Evolutionary conservation across 1,139 yeast genomes (phyloP).

Genomic region (Diutina sp.): DNA sequence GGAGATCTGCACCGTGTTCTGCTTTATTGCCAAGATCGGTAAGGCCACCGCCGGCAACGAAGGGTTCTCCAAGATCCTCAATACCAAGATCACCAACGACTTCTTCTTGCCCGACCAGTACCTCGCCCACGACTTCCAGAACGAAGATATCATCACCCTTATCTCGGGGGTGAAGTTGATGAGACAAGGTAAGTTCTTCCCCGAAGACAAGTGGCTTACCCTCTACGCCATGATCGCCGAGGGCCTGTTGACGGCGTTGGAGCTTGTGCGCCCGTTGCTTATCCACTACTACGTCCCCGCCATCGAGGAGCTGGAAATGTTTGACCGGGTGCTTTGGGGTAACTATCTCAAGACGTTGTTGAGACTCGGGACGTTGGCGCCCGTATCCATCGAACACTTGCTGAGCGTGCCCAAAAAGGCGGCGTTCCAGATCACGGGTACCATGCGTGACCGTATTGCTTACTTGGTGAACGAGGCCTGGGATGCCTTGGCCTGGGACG

Average conservation of each 20-base stretch:
- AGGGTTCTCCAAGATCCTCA: slow-evolving; percentile 22
- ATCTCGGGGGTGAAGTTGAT: slow-evolving; percentile 46
- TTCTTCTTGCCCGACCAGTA: slow-evolving; percentile 21
- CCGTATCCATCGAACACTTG: slow-evolving; percentile 50
- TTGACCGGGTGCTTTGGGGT: slow-evolving; percentile 53
- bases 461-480: slow-evolving; percentile 47
- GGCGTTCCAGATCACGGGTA: slow-evolving; percentile 50
- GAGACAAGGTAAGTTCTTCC: slow-evolving; percentile 48
- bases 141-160: slow-evolving; percentile 32
- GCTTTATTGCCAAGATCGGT: slow-evolving; percentile 43
- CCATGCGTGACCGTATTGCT: slow-evolving; percentile 51
- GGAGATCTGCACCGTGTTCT: slow-evolving; percentile 52
- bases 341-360: slow-evolving; percentile 48
- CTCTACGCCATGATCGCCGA: slow-evolving; percentile 49
- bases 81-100: slow-evolving; percentile 15
- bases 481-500: slow-evolving; percentile 65
- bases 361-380: slow-evolving; percentile 38
- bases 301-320: slow-evolving; percentile 31
- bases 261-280: slow-evolving; percentile 43
- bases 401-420: slow-evolving; percentile 68
- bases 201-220: slow-evolving; percentile 59
- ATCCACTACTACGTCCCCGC: slow-evolving; percentile 42
- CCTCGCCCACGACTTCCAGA: slow-evolving; percentile 20
- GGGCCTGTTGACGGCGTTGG: slow-evolving; percentile 45
- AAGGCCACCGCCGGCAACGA: slow-evolving; percentile 32